phyloP scores from a whole-genome alignment of 2,329 filamentous ascomycete species.

The Trichoderma cornu-damae region DNA sequence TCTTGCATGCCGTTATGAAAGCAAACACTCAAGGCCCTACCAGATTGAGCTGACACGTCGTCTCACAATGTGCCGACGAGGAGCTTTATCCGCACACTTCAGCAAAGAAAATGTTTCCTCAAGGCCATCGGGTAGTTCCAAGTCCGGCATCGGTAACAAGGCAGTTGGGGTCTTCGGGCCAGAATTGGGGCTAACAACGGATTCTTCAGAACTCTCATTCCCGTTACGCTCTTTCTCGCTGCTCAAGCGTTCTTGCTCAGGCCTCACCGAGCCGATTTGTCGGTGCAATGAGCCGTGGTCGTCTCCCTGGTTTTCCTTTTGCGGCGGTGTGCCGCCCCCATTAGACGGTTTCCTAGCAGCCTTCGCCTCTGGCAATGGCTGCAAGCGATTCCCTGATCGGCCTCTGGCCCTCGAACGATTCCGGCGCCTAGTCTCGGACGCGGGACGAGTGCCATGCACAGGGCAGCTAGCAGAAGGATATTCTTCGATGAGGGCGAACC shows the following conservation, averaged over 20 bases:
- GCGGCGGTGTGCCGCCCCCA: background rate
- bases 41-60: constrained; percentile 22
- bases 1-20: background rate
- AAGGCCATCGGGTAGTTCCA: background rate
- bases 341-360: background rate
- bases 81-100: constrained; percentile 20
- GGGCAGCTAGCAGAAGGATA: constrained; percentile 24
- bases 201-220: background rate
- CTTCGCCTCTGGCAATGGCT: background rate
- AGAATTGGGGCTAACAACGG: background rate
- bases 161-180: constrained; percentile 25
- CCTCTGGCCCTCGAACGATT: constrained; percentile 15
- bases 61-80: background rate
- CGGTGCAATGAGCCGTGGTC: background rate
- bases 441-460: constrained; percentile 23
- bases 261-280: background rate
- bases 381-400: constrained; percentile 10
- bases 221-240: background rate
- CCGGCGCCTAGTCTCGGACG: constrained; percentile 18
- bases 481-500: constrained; percentile 24
- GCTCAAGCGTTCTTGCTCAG: background rate
- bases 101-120: constrained; percentile 18
- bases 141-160: constrained; percentile 21
- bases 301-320: background rate
- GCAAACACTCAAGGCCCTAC: constrained; percentile 49